These are phyloP conservation scores for Pythium chondricola DNA, from an alignment of 352 stramenopile genomes.

Conservation along the genomic window DNA sequence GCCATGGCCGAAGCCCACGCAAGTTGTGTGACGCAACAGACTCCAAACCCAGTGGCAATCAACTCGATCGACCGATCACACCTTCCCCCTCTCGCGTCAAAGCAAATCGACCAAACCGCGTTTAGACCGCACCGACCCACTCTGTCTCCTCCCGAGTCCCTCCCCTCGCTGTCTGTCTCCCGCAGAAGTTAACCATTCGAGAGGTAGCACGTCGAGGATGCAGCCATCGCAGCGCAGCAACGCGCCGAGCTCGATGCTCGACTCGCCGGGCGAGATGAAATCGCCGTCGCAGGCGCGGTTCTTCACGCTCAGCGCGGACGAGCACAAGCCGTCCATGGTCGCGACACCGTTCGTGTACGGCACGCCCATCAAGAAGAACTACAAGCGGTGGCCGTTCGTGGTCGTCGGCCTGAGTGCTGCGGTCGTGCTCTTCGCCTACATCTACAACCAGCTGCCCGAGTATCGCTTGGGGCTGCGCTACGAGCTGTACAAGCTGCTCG, in stretches of 20 bases:
- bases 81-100: too few species aligned
- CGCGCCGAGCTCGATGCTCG: slow-evolving; percentile 5
- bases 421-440: slow-evolving; percentile 53
- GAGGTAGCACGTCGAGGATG: background rate
- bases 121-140: too few species aligned
- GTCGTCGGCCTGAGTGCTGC: slow-evolving; percentile 40
- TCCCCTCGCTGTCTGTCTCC: too few species aligned
- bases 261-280: slow-evolving; percentile 22
- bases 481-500: slow-evolving; percentile 52
- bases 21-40: too few species aligned
- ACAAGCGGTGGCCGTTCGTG: slow-evolving; percentile 77
- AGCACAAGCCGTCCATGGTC: slow-evolving; percentile 37
- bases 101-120: too few species aligned
- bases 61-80: too few species aligned
- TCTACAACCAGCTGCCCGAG: slow-evolving; percentile 69
- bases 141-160: too few species aligned
- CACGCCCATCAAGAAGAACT: slow-evolving; percentile 71
- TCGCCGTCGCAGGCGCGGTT: slow-evolving; percentile 53
- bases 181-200: too few species aligned
- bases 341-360: slow-evolving; percentile 69
- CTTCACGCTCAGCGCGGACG: slow-evolving; percentile 51
- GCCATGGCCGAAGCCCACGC: too few species aligned
- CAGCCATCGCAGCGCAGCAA: slow-evolving; percentile 8
- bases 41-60: too few species aligned
- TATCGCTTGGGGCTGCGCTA: slow-evolving; percentile 65